These are phyloP conservation scores for Cladosporium sp. DNA, from an alignment of 2,329 filamentous ascomycete species.

Conservation along the genomic window DNA sequence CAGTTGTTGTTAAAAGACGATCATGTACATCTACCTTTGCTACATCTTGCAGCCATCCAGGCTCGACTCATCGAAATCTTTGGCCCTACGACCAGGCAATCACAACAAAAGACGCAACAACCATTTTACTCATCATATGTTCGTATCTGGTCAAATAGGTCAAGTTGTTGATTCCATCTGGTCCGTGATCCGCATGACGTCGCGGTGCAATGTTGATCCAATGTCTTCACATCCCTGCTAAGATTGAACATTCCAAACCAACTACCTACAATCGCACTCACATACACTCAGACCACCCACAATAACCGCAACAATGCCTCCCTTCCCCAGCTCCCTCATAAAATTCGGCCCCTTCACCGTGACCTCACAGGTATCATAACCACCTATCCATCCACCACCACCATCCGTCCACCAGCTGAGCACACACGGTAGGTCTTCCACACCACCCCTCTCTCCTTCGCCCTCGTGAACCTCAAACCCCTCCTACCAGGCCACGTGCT, in stretches of 20 bases:
- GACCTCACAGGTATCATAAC: constrained; percentile 42
- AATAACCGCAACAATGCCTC: constrained; percentile 22
- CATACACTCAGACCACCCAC: neutral
- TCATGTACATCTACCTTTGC: neutral
- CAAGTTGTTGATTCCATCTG: neutral
- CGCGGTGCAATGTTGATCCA: neutral
- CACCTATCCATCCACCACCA: constrained; percentile 10
- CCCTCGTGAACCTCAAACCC: constrained; percentile 92
- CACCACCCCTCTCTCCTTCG: constrained; percentile 75
- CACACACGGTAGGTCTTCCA: constrained; percentile 72
- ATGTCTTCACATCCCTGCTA: neutral
- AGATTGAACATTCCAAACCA: neutral
- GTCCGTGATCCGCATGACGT: constrained; percentile 3
- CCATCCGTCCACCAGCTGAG: constrained; percentile 6
- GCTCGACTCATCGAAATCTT: too few species aligned
- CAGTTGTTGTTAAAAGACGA: neutral
- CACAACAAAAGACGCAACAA: neutral
- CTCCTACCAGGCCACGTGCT: constrained; percentile 91
- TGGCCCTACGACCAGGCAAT: neutral
- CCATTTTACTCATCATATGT: neutral
- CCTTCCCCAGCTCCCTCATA: constrained; percentile 43
- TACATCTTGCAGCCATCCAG: too few species aligned
- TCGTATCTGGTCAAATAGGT: neutral
- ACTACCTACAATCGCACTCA: neutral
- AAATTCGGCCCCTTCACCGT: constrained; percentile 48